Conservation (phyloP, 306 rosid genomes). For the Lithocarpus polystachyus region DNA sequence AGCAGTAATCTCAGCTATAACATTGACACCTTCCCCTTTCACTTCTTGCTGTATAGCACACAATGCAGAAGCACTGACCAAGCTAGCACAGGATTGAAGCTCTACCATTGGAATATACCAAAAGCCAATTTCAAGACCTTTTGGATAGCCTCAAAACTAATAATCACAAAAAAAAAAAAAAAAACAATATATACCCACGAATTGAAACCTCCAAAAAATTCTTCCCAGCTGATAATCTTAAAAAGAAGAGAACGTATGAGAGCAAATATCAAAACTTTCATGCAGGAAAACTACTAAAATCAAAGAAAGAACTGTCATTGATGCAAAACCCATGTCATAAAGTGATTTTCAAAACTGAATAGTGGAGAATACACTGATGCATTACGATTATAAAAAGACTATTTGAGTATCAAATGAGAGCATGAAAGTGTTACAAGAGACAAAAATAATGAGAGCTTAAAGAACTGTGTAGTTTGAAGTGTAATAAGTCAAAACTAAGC, state of each 20-base stretch:
- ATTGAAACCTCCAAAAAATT: constrained; percentile 15
- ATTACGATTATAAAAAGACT: not conserved
- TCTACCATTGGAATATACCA: constrained; percentile 47
- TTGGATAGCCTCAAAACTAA: not conserved
- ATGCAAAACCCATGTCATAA: not conserved
- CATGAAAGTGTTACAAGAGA: not conserved
- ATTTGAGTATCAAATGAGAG: not conserved
- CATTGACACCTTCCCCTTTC: constrained; percentile 41
- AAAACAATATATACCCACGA: not conserved
- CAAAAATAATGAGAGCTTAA: not conserved
- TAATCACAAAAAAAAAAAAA: not conserved
- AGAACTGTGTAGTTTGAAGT: not conserved
- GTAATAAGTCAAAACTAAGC: not conserved
- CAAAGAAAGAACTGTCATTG: not conserved
- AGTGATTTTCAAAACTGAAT: constrained; percentile 1
- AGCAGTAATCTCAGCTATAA: constrained; percentile 56
- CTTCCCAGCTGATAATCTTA: constrained; percentile 14
- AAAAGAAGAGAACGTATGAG: not conserved
- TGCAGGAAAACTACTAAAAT: constrained; percentile 9
- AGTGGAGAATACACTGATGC: constrained; percentile 5
- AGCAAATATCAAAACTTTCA: not conserved
- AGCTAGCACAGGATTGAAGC: constrained; percentile 53
- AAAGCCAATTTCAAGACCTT: constrained; percentile 15
- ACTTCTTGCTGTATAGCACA: constrained; percentile 56
- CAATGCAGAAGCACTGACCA: constrained; percentile 52